These are phyloP conservation scores for Hypoxylon sp. DNA, from an alignment of 2,329 filamentous ascomycete genomes.

Conservation along the genomic window DNA sequence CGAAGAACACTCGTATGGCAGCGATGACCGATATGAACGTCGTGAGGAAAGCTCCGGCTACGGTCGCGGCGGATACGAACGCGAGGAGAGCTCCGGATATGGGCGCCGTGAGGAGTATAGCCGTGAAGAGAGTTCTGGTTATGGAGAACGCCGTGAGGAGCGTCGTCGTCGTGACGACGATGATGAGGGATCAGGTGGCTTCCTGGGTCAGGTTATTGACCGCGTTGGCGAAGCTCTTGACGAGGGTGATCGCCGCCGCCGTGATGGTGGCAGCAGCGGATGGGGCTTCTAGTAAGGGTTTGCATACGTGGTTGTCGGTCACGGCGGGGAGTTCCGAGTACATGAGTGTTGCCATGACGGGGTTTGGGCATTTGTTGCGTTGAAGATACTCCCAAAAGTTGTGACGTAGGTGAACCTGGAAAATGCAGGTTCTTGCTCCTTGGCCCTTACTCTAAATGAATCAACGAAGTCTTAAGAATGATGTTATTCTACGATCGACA, in stretches of 20 bases:
- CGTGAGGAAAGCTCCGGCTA: slow-evolving; percentile 37
- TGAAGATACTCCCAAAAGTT: slow-evolving; percentile 42
- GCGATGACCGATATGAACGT: slow-evolving; percentile 48
- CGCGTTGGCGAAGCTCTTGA: slow-evolving; percentile 48
- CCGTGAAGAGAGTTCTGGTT: slow-evolving; percentile 38
- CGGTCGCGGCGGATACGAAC: slow-evolving; percentile 38
- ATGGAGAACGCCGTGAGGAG: slow-evolving; percentile 42
- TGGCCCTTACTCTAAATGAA: slow-evolving; percentile 16
- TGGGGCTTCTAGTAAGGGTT: slow-evolving; percentile 43
- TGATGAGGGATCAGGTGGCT: slow-evolving; percentile 46
- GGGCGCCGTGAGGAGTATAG: slow-evolving; percentile 45
- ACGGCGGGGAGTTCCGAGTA: slow-evolving; percentile 18
- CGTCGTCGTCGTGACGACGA: slow-evolving; percentile 42
- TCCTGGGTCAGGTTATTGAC: slow-evolving; percentile 44
- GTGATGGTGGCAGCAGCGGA: slow-evolving; percentile 43
- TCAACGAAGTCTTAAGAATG: slow-evolving; percentile 23
- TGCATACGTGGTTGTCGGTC: slow-evolving; percentile 11
- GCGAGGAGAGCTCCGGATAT: slow-evolving; percentile 44
- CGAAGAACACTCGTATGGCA: slow-evolving; percentile 34
- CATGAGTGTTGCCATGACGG: slow-evolving; percentile 9
- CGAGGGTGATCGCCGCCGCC: slow-evolving; percentile 43
- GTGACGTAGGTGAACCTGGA: slow-evolving; percentile 21
- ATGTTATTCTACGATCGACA: not conserved
- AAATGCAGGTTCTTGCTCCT: slow-evolving; percentile 10
- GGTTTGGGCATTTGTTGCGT: slow-evolving; percentile 19